Evolutionary conservation across 2,329 filamentous ascomycete species (phyloP), one percentile per base, ranked within the genome.

Genomic region (Botrytis pseudocinerea): DNA sequence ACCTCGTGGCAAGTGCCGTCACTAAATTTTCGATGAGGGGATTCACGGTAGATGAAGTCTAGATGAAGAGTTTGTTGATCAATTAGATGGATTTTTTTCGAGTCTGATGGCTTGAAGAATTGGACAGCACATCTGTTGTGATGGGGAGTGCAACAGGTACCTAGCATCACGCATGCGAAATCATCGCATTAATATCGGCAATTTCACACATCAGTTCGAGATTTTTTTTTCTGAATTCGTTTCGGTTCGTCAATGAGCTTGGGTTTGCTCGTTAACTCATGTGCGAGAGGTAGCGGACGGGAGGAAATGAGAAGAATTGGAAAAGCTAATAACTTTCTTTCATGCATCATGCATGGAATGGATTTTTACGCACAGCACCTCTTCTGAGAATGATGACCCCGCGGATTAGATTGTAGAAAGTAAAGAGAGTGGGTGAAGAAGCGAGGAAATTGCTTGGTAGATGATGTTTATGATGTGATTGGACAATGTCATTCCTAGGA

Each of bases 331-430:
- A 4, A 1, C 38, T n/a, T n/a, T 40, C 8, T 18, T 62, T 62
- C 60, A 62, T 40, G 35, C 60, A 62, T 62, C 6, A 62, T 62
- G 60, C 60, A 62, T 62, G 60, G 25, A 62, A 38, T 61, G 22
- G 38, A 40, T 25, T 61, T 61, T 35, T 38, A 61, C 35, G 38
- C 20, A 61, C 59, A 40, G 59, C 22, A 40, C 59, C 18, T 25
- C 22, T 35, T 61, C 22, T 35, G 35, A 38, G 16, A 61, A 64
- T 46, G 42, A 12, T 32, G n/a, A 64, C 61, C 61, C 61, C 61
- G 40, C 61, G 61, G 61, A 64, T 25, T 18, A 64, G 42, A 64
- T 44, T 42, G 4, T 32, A 32, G n/a, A 20, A 6, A 46, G n/a
- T 7, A 46, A 40, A 61, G 35, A 38, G 32, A 32, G n/a, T 22